These are phyloP conservation scores for Chaetomium fimeti DNA, from an alignment of 495 filamentous ascomycete species.

Conservation along the genomic window DNA sequence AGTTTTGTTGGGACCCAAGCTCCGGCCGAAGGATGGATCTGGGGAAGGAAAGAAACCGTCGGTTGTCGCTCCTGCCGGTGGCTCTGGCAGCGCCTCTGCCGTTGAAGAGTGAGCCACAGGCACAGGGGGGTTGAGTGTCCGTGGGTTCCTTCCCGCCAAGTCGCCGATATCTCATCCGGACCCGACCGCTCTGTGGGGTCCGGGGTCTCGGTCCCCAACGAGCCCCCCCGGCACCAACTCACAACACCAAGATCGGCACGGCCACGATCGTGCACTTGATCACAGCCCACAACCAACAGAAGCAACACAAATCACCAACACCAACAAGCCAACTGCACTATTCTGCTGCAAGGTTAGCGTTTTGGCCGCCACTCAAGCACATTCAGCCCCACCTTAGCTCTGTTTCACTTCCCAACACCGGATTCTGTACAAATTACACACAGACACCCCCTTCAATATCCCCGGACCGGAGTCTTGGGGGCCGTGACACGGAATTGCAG, in stretches of 20 bases:
- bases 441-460: background rate
- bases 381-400: background rate
- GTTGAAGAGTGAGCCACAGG: no score
- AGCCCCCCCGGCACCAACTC: background rate
- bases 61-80: no score
- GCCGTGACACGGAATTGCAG: background rate
- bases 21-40: no score
- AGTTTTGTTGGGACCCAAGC: background rate
- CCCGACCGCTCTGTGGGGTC: no score
- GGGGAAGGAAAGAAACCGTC: no score
- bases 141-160: no score
- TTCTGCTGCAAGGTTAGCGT: no score
- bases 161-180: no score
- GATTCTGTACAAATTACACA: background rate
- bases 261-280: background rate
- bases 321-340: background rate
- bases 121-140: no score
- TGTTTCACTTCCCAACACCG: background rate
- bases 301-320: background rate
- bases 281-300: background rate
- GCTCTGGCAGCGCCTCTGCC: no score
- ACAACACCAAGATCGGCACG: background rate
- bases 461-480: background rate
- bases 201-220: no score
- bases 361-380: no score